These are phyloP conservation scores for Leccinum subgranulosum DNA, from an alignment of 768 basidiomycete species.

Conservation along the genomic window DNA sequence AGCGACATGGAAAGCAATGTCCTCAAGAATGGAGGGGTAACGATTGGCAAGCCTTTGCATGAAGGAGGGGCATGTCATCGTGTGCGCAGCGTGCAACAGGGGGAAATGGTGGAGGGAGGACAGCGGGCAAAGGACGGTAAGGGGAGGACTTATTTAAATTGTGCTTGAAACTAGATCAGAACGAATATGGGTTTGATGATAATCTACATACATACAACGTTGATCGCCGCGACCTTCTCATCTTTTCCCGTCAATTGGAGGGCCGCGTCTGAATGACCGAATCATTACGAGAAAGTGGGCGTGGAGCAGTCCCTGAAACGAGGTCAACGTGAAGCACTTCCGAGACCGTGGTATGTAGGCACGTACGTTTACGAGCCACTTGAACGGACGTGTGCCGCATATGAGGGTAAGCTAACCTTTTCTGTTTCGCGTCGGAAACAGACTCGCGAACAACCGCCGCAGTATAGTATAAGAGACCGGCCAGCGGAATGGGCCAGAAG, in stretches of 20 bases:
- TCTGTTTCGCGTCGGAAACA: slow-evolving; percentile 7
- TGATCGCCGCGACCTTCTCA: slow-evolving; percentile 36
- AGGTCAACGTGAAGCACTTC: slow-evolving; percentile 17
- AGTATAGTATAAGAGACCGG: neutral
- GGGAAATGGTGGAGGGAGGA: slow-evolving; percentile 2
- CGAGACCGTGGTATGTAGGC: slow-evolving; percentile 1
- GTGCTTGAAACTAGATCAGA: slow-evolving; percentile 25
- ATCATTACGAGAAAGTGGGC: slow-evolving; percentile 33
- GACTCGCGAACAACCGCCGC: neutral
- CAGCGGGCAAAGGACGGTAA: slow-evolving; percentile 6
- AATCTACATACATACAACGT: slow-evolving; percentile 34
- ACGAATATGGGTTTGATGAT: slow-evolving; percentile 35
- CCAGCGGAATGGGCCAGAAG: neutral
- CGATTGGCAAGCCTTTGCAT: slow-evolving; percentile 14
- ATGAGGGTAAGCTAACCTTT: neutral
- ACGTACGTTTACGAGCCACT: slow-evolving; percentile 9
- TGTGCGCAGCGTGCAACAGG: neutral
- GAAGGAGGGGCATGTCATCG: slow-evolving; percentile 5
- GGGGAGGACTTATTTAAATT: slow-evolving; percentile 26
- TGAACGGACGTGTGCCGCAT: slow-evolving; percentile 6
- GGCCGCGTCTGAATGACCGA: slow-evolving; percentile 30
- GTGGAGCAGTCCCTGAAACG: slow-evolving; percentile 26
- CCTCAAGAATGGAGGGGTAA: slow-evolving; percentile 29
- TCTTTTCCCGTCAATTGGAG: slow-evolving; percentile 27
- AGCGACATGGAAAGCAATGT: slow-evolving; percentile 41